Base-by-base conservation (phyloP, 2,329 filamentous ascomycete species). In the Didymella keratinophila region DNA sequence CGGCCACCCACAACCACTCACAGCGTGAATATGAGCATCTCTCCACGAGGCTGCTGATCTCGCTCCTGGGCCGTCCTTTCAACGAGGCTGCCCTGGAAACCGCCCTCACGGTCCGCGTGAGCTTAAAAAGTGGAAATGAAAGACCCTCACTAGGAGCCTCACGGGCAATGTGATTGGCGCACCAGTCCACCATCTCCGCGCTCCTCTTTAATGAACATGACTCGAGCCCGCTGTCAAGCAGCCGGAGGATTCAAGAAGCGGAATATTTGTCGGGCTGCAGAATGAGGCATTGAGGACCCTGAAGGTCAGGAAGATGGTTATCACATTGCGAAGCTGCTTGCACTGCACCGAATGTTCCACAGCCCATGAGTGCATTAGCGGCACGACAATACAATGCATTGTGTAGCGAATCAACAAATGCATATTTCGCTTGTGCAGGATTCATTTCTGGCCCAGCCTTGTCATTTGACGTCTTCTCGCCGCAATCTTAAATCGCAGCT, bases 101-200 rank as follows among this genome's bases (percentile, higher is more conserved):
- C 52, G 44, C 28, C 53, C 44, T 52, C 51, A 32, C 39, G 57
- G 57, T 28, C 66, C 55, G 60, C 63, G 63, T 54, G 51, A 43
- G 68, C 65, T 70, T 72, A 71, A 69, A 72, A 70, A 73, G 71
- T 71, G 71, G 72, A 73, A 75, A 74, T 73, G 50, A 59, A 65
- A 65, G 60, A 58, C 45, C 48, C 51, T 41, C 43, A 52, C 55
- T 57, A 57, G 27, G 23, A 60, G 61, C 54, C 27, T 44, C 23
- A 39, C 20, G n/a, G 34, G 32, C 43, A 32, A 28, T 30, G 16
- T 70, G 64, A 74, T 74, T 73, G 67, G 72, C 44, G 61, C 57
- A 57, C 52, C 63, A 61, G 63, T 54, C 47, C 57, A 58, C 47
- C 51, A 61, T 60, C 60, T 71, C 62, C 62, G 61, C 63, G 61